Evolutionary conservation across 2,329 filamentous ascomycete species (phyloP).

Genomic region (Trichophyton simii): DNA sequence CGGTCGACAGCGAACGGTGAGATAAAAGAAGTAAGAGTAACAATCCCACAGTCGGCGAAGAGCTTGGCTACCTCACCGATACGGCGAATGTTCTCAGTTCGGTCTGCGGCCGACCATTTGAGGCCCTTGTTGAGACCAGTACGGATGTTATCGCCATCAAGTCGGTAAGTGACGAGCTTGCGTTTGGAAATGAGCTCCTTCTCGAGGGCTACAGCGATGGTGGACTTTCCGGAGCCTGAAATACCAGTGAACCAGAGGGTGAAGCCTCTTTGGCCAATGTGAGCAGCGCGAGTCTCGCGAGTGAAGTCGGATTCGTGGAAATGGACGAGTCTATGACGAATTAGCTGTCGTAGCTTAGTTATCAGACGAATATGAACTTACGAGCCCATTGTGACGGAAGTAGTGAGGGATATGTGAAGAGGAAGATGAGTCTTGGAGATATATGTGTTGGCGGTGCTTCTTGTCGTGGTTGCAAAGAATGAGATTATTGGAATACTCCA

Average conservation of each 20-base stretch:
- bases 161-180: conserved; percentile 71
- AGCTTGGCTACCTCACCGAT: conserved; percentile 96
- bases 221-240: conserved; percentile 92
- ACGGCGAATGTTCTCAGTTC: conserved; percentile 94
- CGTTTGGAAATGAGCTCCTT: conserved; percentile 72
- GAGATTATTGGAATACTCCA: not conserved
- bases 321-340: conserved; percentile 32
- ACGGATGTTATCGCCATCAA: conserved; percentile 96
- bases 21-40: conserved; percentile 94
- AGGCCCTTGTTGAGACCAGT: conserved; percentile 98
- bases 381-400: conserved; percentile 8
- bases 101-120: conserved; percentile 82
- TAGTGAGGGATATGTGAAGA: not conserved
- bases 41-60: conserved; percentile 77
- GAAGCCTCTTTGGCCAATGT: conserved; percentile 72
- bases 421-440: not conserved
- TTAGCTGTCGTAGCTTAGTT: not conserved
- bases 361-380: not conserved
- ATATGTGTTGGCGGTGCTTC: not conserved
- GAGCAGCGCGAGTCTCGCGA: conserved; percentile 28
- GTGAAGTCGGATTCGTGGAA: conserved; percentile 32
- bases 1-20: conserved; percentile 85
- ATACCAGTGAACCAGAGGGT: conserved; percentile 98
- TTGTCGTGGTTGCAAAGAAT: not conserved
- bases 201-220: conserved; percentile 89